Conservation (phyloP, 1,284 basidiomycete genomes). For the Sparassis latifolia region DNA sequence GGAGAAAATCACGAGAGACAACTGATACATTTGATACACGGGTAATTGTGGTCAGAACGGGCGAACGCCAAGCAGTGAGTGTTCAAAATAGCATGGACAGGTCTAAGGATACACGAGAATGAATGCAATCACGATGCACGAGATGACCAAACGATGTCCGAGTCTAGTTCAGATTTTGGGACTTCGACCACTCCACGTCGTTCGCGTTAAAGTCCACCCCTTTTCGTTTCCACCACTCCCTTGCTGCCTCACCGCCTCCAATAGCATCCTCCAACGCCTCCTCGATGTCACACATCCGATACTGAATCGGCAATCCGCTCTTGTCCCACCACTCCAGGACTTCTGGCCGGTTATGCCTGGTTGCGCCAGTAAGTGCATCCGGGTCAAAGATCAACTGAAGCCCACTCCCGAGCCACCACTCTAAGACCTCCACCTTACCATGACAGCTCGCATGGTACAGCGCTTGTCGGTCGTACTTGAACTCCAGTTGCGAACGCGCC, state of each 20-base stretch:
- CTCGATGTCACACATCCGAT: slow-evolving; percentile 80
- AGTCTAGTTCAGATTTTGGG: slow-evolving; percentile 54
- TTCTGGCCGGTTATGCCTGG: slow-evolving; percentile 72
- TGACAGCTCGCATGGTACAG: slow-evolving; percentile 71
- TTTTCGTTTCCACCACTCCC: slow-evolving; percentile 72
- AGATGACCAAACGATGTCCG: no score
- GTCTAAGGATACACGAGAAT: no score
- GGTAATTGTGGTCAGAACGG: no score
- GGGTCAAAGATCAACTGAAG: slow-evolving; percentile 72
- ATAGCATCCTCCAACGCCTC: slow-evolving; percentile 82
- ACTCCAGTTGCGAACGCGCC: slow-evolving; percentile 66
- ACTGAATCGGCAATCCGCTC: slow-evolving; percentile 68
- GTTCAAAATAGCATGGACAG: no score
- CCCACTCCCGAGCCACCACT: slow-evolving; percentile 79
- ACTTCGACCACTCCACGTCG: slow-evolving; percentile 78
- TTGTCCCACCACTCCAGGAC: slow-evolving; percentile 83
- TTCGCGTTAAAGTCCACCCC: slow-evolving; percentile 75
- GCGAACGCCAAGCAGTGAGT: no score
- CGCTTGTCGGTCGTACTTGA: slow-evolving; percentile 70
- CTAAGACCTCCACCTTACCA: slow-evolving; percentile 72
- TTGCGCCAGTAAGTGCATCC: slow-evolving; percentile 71
- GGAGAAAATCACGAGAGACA: no score
- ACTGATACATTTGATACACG: no score
- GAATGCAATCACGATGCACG: no score
- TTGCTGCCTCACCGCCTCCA: slow-evolving; percentile 61